Evolutionary conservation across 2,329 filamentous ascomycete genomes (phyloP).

Genomic region (Colletotrichum coccodes): DNA sequence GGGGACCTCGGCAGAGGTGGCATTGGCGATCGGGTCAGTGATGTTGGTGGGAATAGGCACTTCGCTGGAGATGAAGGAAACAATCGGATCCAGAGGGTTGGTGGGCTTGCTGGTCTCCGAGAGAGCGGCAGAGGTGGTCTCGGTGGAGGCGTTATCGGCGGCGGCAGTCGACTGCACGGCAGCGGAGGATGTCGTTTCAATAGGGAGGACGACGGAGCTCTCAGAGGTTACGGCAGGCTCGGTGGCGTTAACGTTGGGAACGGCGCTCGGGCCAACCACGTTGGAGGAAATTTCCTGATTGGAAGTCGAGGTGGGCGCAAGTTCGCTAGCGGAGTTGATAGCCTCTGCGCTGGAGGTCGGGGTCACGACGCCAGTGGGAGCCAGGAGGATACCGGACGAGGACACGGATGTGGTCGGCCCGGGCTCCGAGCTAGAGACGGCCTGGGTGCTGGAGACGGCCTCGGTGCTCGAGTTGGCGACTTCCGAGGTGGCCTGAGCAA

Average conservation of each 20-base stretch:
- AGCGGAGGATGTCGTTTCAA: conserved; percentile 1
- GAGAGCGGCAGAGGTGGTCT: neutral
- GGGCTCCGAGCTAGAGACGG: neutral
- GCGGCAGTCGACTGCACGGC: neutral
- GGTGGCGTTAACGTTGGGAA: conserved; percentile 26
- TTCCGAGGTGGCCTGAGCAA: conserved; percentile 21
- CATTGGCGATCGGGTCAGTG: conserved; percentile 24
- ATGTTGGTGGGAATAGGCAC: conserved; percentile 15
- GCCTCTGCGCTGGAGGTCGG: conserved; percentile 21
- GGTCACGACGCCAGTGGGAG: conserved; percentile 45
- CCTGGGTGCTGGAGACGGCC: neutral
- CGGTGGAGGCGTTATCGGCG: neutral
- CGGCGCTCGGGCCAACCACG: neutral
- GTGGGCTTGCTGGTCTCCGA: conserved; percentile 16
- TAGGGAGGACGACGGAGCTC: conserved; percentile 13
- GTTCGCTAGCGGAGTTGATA: neutral
- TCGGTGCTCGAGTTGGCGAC: neutral
- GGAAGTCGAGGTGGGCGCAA: conserved; percentile 1
- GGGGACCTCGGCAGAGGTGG: conserved; percentile 14
- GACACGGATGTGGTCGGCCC: conserved; percentile 10
- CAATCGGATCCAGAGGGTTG: conserved; percentile 28
- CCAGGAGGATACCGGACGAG: conserved; percentile 41
- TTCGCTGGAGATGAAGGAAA: conserved; percentile 27
- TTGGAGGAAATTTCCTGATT: neutral
- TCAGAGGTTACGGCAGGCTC: conserved; percentile 15